Evolutionary conservation across 257 asterid genomes (phyloP), one percentile per base, ranked within the genome.

Genomic region (Solanum boliviense): DNA sequence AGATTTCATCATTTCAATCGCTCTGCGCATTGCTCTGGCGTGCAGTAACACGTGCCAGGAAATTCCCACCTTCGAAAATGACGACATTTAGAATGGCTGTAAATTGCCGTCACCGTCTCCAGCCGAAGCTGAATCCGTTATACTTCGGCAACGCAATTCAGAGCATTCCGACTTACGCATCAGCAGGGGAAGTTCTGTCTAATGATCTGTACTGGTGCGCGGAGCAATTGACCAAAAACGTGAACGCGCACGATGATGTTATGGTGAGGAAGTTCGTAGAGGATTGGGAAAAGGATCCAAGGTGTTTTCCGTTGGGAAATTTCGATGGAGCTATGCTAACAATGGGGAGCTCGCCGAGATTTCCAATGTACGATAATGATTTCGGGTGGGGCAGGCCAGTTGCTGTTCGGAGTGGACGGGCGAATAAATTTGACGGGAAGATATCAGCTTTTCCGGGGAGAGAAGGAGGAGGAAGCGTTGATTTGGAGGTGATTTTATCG

Each of bases 21-120:
- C 91, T 94, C 0, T 89, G 94, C 82, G 98, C 86, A 4, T 86
- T 94, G 67, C 88, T 93, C 34, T 93, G 95, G 95, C 94, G 94
- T 2, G 96, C 89, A 9, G 89, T 92, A 36, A 93, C 96, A 13
- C 95, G 94, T 18, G 95, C 95, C 4, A 86, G 97, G 25, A 91
- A 89, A 31, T 62, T 93, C 5, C 94, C 93, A 2, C 21, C 93
- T 6, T 72, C 91, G 0, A 90, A 91, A 62, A 91, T 90, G 87
- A 94, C 95, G 84, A 92, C 95, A 84, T 94, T 94, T 7, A 68
- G 95, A 3, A 93, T 92, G 94, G 97, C 97, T 0, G 94, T 93
- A 21, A 94, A 94, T 48, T 93, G 93, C 87, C 94, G 96, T 83
- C 94, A 92, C 84, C 91, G 96, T 78, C 90, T 94, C 10, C 94